A percentile compares a stretch with the other conserved stretches of the same genome.
Conservation (phyloP, 305 asterid genomes). For the Fraxinus ornus region DNA sequence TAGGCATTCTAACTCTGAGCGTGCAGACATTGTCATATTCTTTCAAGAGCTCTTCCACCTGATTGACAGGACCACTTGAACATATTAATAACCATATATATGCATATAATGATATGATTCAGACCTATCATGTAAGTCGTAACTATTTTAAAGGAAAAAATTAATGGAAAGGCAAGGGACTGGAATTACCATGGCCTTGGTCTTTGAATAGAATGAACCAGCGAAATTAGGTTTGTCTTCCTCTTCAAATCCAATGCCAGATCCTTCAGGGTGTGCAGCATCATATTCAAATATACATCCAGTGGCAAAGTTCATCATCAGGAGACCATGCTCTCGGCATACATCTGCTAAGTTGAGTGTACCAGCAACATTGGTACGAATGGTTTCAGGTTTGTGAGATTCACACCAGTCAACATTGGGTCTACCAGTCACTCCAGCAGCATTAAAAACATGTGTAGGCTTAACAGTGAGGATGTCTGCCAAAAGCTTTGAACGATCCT, state of each 20-base stretch:
- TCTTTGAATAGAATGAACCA: conserved; percentile 79
- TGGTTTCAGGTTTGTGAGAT: conserved; percentile 66
- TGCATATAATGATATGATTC: neutral
- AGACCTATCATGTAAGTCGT: neutral
- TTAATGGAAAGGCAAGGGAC: neutral
- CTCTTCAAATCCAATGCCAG: conserved; percentile 74
- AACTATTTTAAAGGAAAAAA: neutral
- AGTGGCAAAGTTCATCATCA: conserved; percentile 67
- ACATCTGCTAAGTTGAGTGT: conserved; percentile 68
- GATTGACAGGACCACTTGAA: conserved; percentile 11
- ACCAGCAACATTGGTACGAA: conserved; percentile 69
- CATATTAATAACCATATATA: conserved; percentile 11
- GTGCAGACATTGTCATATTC: conserved; percentile 75
- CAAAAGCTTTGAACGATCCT: conserved; percentile 51
- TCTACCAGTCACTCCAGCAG: conserved; percentile 80
- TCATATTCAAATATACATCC: conserved; percentile 80
- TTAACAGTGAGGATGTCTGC: conserved; percentile 55
- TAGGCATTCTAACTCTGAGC: conserved; percentile 72
- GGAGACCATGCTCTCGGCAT: conserved; percentile 59
- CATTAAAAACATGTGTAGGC: conserved; percentile 82
- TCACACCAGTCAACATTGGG: conserved; percentile 88
- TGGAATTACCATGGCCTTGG: conserved; percentile 68
- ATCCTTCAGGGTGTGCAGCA: conserved; percentile 63
- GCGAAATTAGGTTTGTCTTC: conserved; percentile 67
- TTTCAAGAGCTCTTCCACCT: conserved; percentile 74